Evolutionary conservation across 345 rosid species (phyloP).

Genomic region (Erodium maritimum): DNA sequence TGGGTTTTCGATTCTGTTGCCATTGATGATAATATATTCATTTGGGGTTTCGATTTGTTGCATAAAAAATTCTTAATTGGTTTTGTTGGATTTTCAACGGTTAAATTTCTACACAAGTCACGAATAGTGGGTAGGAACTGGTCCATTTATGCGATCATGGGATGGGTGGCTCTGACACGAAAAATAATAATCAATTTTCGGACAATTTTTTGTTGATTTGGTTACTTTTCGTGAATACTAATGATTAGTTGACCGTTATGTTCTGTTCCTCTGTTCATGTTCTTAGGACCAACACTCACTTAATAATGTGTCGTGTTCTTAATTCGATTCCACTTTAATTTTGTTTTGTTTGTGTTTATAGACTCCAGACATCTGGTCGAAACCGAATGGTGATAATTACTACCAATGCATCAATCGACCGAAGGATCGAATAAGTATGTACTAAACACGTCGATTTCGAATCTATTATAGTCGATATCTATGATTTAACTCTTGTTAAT

Average conservation of each 20-base stretch:
- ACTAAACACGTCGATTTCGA: neutral
- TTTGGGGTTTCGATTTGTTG: too few relatives aligned
- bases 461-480: neutral
- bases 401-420: constrained; percentile 58
- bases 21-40: neutral
- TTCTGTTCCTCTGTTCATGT: neutral
- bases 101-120: neutral
- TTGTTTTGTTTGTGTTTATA: constrained; percentile 13
- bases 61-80: neutral
- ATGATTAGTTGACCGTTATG: neutral
- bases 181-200: too few relatives aligned
- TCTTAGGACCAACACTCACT: too few relatives aligned
- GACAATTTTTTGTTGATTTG: too few relatives aligned
- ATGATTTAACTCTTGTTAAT: neutral
- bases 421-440: constrained; percentile 42
- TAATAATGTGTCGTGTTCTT: too few relatives aligned
- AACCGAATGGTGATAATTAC: constrained; percentile 54
- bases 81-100: neutral
- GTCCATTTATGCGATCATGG: neutral
- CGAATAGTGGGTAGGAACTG: neutral
- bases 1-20: neutral
- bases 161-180: neutral
- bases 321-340: neutral
- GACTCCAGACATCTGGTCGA: constrained; percentile 88
- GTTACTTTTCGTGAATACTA: too few relatives aligned